Percentiles rank a stretch among this genome's conserved stretches.
These are phyloP conservation scores for Annona cherimola DNA, from an alignment of 164 flowering plant genomes.

Conservation along the genomic window DNA sequence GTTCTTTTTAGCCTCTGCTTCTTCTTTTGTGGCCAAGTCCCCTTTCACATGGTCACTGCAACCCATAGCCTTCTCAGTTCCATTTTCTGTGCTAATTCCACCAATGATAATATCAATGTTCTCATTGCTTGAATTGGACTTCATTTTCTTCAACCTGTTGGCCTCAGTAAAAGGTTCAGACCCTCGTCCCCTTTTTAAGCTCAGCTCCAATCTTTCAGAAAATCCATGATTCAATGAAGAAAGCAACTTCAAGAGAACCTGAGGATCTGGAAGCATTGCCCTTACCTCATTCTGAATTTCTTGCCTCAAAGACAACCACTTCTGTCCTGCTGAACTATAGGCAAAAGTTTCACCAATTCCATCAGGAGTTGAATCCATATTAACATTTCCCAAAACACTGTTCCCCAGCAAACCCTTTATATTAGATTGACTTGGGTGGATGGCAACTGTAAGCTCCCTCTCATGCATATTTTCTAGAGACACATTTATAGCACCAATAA, in stretches of 20 bases:
- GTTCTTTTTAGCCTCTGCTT: constrained; percentile 30
- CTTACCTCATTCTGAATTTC: constrained; percentile 61
- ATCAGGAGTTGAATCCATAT: not conserved
- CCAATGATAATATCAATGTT: constrained; percentile 62
- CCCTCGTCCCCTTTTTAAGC: constrained; percentile 42
- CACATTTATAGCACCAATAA: constrained; percentile 33
- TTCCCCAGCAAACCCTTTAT: not conserved
- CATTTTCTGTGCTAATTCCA: constrained; percentile 38
- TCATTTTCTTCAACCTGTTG: constrained; percentile 40
- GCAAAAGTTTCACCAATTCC: constrained; percentile 10
- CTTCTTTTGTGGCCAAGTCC: constrained; percentile 18
- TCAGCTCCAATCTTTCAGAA: constrained; percentile 18
- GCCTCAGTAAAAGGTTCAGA: constrained; percentile 17
- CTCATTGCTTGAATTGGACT: constrained; percentile 23
- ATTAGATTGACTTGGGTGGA: not conserved
- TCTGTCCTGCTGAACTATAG: constrained; percentile 14
- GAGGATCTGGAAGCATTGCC: constrained; percentile 71
- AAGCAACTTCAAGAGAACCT: constrained; percentile 63
- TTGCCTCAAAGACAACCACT: constrained; percentile 47
- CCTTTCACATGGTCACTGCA: constrained; percentile 16
- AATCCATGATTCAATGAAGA: constrained; percentile 35
- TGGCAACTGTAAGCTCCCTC: not conserved
- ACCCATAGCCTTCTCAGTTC: constrained; percentile 19
- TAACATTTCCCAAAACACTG: constrained; percentile 1
- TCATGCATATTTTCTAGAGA: not conserved